Evolutionary conservation across 441 rosid genomes (phyloP), one percentile per base, ranked within the genome.

Genomic region (Pelargonium myrrhifolium): DNA sequence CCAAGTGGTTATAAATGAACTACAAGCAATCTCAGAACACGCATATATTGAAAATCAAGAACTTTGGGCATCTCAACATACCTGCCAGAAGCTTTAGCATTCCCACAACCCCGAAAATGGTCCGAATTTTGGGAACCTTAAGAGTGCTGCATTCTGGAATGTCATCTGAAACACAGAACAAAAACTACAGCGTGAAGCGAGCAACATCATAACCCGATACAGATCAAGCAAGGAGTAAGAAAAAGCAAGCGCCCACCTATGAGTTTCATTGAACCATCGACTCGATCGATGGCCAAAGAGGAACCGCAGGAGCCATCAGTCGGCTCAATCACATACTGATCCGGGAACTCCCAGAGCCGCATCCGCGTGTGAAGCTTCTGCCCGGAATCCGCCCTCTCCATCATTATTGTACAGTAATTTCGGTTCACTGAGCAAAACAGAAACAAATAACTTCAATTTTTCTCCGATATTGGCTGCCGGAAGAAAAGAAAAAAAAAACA

Each of bases 71-170:
- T 31, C 6, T 31, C 9, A 51, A 51, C 10, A 64, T 75, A 88
- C 98, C 97, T 77, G 97, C 97, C 15, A 94, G 80, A 37, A 94
- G 98, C 86, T 89, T 94, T 60, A 94, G 80, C 93, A 94, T 82
- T 64, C 99, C 99, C 67, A 89, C 84, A 9, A 94, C 83, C 39
- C 99, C 98, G 65, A 77, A 92, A 66, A 94, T 82, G 4, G 88
- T 72, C 70, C 69, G 82, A 77, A 92, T 87, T 76, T 87, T 94
- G 18, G 99, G 99, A 18, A 89, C 96, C 14, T 97, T 91, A 76
- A 92, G 65, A 17, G 89, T 77, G 66, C 73, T 76, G 76, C 88
- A 80, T 74, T 84, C 93, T 4, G 98, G 89, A 67, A 90, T 83
- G 56, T 76, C 79, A 78, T 86, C 98, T 92, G 79, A 59, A 40